These are phyloP conservation scores for Diutina rugosa DNA, from an alignment of 1,139 yeast genomes.

Conservation along the genomic window DNA sequence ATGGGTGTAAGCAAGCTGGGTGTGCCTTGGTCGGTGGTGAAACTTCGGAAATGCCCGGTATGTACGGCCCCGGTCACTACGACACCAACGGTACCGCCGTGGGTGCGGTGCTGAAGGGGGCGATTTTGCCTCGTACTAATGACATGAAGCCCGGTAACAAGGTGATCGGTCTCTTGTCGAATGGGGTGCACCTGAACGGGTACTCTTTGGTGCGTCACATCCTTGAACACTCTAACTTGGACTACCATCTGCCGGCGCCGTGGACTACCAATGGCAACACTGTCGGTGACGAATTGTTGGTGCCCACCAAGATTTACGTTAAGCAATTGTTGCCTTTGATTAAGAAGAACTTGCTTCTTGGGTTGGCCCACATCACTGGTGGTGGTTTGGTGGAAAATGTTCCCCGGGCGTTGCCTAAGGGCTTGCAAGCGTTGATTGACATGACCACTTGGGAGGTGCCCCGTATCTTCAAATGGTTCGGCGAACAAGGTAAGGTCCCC, in stretches of 20 bases:
- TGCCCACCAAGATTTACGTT: constrained; percentile 91
- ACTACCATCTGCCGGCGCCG: constrained; percentile 70
- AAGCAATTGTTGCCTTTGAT: constrained; percentile 75
- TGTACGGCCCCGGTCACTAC: constrained; percentile 90
- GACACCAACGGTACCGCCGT: constrained; percentile 98
- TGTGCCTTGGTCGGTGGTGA: constrained; percentile 99
- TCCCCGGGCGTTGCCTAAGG: constrained; percentile 83
- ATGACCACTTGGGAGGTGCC: constrained; percentile 75
- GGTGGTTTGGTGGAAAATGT: constrained; percentile 96
- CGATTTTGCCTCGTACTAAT: constrained; percentile 57
- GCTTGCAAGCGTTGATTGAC: constrained; percentile 72
- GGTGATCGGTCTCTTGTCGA: constrained; percentile 74
- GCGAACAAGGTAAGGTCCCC: constrained; percentile 85
- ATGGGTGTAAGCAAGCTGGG: constrained; percentile 89
- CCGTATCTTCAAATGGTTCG: constrained; percentile 87
- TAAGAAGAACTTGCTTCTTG: constrained; percentile 56
- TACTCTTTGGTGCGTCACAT: constrained; percentile 93
- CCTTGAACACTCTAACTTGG: constrained; percentile 51
- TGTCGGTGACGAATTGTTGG: constrained; percentile 75
- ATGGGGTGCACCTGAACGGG: constrained; percentile 95
- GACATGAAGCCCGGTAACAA: constrained; percentile 71
- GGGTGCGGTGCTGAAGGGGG: constrained; percentile 85
- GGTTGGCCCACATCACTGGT: constrained; percentile 95
- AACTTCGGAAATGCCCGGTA: constrained; percentile 99
- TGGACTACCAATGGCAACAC: constrained; percentile 60